Evolutionary conservation across 257 asterid genomes (phyloP).

Genomic region (Nemophila menziesii): DNA sequence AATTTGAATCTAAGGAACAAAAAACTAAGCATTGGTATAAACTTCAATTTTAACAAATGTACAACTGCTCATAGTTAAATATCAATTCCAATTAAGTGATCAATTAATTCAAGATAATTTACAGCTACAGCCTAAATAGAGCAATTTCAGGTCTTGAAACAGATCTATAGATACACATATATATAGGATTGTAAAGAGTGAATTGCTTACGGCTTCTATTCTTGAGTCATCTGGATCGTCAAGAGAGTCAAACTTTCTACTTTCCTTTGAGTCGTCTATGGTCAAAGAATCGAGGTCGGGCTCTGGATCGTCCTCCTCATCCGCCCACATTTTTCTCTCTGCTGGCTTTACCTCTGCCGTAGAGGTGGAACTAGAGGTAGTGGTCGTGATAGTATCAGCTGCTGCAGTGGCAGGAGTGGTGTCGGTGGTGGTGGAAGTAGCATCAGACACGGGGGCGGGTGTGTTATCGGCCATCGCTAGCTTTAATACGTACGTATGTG

Average conservation of each 20-base stretch:
- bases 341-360: neutral
- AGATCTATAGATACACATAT: conserved; percentile 9
- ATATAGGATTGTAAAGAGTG: neutral
- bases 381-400: too few species aligned
- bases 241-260: conserved; percentile 4
- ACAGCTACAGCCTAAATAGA: too few species aligned
- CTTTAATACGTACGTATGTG: neutral
- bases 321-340: neutral
- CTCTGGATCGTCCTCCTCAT: neutral
- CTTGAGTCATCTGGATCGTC: conserved; percentile 17
- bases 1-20: too few species aligned
- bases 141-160: neutral
- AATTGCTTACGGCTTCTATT: conserved; percentile 9
- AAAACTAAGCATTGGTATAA: neutral
- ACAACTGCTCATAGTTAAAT: neutral
- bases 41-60: too few species aligned
- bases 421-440: too few species aligned
- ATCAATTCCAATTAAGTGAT: neutral
- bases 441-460: neutral
- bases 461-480: neutral
- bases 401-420: neutral
- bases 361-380: too few species aligned
- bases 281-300: conserved; percentile 15
- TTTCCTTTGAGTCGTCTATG: conserved; percentile 13
- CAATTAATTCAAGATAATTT: neutral